phyloP scores from a whole-genome alignment of 1,284 basidiomycete genomes.

The Heliocybe sulcata region DNA sequence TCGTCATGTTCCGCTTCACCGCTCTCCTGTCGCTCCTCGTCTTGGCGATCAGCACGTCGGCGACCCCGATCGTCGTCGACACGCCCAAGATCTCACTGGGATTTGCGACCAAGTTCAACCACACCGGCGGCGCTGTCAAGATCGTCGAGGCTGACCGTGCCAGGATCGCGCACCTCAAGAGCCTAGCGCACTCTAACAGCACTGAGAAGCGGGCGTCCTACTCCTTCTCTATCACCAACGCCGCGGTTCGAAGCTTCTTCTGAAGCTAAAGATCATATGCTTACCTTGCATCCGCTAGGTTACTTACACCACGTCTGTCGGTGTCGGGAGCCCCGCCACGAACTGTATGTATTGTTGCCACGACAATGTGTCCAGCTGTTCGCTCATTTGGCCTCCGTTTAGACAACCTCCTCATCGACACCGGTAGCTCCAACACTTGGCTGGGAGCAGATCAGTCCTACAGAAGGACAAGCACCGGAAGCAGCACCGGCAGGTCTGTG shows the following conservation, averaged over 20 bases:
- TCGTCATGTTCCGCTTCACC: conserved; percentile 1
- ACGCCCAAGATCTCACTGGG: not conserved
- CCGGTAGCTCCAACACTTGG: conserved; percentile 16
- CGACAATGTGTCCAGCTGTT: conserved; percentile 1
- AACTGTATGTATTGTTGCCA: conserved; percentile 7
- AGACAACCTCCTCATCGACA: conserved; percentile 14
- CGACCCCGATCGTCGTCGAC: not conserved
- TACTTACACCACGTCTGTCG: conserved; percentile 8
- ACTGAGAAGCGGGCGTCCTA: conserved; percentile 2
- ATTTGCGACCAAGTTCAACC: conserved; percentile 1
- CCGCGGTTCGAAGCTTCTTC: too few relatives aligned
- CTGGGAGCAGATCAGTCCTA: conserved; percentile 13
- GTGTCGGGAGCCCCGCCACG: conserved; percentile 11
- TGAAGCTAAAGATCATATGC: too few relatives aligned
- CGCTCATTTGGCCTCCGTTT: not conserved
- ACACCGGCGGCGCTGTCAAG: not conserved
- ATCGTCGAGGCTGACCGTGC: conserved; percentile 5
- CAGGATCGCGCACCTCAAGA: conserved; percentile 1
- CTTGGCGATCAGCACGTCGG: not conserved
- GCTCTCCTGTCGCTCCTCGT: conserved; percentile 2
- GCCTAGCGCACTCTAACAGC: not conserved
- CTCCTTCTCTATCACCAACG: conserved; percentile 4
- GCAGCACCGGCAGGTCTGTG: conserved; percentile 7
- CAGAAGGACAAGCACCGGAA: conserved; percentile 7
- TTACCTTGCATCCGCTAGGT: not conserved